phyloP scores from a whole-genome alignment of 169 alveolate genomes.

The Plasmodium berghei region DNA sequence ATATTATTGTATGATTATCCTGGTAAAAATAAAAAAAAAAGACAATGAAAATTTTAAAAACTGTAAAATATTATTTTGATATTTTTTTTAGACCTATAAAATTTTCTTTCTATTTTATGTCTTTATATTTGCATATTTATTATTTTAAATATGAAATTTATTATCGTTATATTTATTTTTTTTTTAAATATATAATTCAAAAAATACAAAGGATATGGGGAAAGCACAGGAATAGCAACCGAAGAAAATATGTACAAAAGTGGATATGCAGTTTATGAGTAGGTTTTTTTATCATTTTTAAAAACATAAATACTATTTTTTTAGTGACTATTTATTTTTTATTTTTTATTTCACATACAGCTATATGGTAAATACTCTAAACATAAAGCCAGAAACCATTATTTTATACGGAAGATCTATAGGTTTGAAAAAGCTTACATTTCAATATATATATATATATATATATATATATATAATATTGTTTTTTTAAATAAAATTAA shows the following conservation, averaged over 20 bases:
- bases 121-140: neutral
- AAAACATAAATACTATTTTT: neutral
- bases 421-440: conserved; percentile 18
- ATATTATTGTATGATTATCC: conserved; percentile 59
- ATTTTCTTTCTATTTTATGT: neutral
- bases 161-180: neutral
- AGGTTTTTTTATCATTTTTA: conserved; percentile 10
- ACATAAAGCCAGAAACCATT: conserved; percentile 53
- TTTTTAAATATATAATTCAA: conserved; percentile 10
- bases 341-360: conserved; percentile 19
- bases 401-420: conserved; percentile 71
- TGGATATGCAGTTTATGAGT: conserved; percentile 73
- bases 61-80: neutral
- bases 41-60: neutral
- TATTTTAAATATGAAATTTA: neutral
- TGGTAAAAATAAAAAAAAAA: conserved; percentile 45
- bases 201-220: conserved; percentile 74
- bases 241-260: conserved; percentile 68
- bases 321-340: neutral
- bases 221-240: conserved; percentile 61
- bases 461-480: neutral
- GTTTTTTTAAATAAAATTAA: conserved; percentile 4
- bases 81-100: neutral
- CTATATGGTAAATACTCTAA: conserved; percentile 56
- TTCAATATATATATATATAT: neutral